These are phyloP conservation scores for Conoideocrella luteorostrata DNA, from an alignment of 2,329 filamentous ascomycete species.

Conservation along the genomic window DNA sequence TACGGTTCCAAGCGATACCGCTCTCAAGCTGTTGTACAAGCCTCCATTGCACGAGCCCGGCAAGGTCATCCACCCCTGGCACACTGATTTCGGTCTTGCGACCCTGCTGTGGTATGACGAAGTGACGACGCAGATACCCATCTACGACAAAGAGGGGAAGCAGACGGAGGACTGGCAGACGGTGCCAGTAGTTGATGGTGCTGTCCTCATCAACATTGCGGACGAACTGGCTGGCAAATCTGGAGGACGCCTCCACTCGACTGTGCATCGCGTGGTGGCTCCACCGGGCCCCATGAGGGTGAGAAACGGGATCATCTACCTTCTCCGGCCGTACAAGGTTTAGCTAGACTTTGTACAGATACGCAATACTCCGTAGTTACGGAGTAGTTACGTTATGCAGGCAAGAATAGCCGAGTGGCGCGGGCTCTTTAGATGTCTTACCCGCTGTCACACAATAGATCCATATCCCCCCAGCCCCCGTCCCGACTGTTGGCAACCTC, in stretches of 20 bases:
- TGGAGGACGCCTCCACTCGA: not conserved
- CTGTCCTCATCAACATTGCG: not conserved
- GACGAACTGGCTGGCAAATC: slow-evolving; percentile 1
- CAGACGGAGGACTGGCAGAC: not conserved
- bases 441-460: too few species aligned
- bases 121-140: not conserved
- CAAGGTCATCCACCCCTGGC: not conserved
- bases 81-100: not conserved
- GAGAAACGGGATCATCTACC: not conserved
- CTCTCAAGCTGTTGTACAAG: slow-evolving; percentile 1
- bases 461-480: too few species aligned
- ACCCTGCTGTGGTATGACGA: slow-evolving; percentile 1
- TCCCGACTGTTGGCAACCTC: too few species aligned
- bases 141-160: not conserved
- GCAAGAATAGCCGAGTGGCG: too few species aligned
- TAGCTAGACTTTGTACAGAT: too few species aligned
- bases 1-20: not conserved
- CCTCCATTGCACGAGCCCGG: not conserved
- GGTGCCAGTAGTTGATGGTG: not conserved
- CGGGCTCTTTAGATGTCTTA: too few species aligned
- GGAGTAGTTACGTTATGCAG: too few species aligned
- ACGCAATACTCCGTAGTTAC: too few species aligned
- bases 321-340: slow-evolving; percentile 1
- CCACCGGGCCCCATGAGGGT: not conserved
- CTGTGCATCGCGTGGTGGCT: slow-evolving; percentile 1